Conservation (phyloP, 2,329 filamentous ascomycete genomes). For the Rutstroemia sp. region DNA sequence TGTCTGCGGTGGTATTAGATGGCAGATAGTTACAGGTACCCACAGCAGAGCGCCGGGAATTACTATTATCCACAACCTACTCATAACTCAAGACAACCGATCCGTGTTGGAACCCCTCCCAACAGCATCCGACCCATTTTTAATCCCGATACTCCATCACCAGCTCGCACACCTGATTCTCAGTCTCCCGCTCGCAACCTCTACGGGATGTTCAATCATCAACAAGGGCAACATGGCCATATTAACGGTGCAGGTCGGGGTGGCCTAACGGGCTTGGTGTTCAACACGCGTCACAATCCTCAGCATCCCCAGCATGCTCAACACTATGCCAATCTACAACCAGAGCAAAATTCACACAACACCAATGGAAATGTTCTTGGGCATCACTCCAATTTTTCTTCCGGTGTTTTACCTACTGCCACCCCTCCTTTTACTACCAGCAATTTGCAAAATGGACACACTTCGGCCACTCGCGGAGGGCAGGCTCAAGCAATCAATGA, state of each 20-base stretch:
- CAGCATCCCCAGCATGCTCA: slow-evolving; percentile 51
- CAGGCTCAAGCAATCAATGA: slow-evolving; percentile 50
- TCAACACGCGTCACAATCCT: slow-evolving; percentile 53
- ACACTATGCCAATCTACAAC: slow-evolving; percentile 52
- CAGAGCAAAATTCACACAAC: slow-evolving; percentile 48
- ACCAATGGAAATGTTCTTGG: slow-evolving; percentile 45
- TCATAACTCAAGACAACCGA: slow-evolving; percentile 38
- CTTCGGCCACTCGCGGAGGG: slow-evolving; percentile 39
- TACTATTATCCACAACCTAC: slow-evolving; percentile 47
- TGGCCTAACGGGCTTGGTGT: slow-evolving; percentile 60
- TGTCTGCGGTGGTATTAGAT: slow-evolving; percentile 42
- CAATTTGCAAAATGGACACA: slow-evolving; percentile 51
- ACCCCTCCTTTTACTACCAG: slow-evolving; percentile 48
- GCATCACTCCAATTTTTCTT: slow-evolving; percentile 56
- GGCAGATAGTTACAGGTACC: slow-evolving; percentile 62
- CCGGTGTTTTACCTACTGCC: slow-evolving; percentile 56
- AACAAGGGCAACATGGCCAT: slow-evolving; percentile 68
- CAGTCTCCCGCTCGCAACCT: slow-evolving; percentile 30
- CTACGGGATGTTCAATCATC: slow-evolving; percentile 61
- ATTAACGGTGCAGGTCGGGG: slow-evolving; percentile 63
- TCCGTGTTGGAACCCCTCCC: slow-evolving; percentile 36
- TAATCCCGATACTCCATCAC: slow-evolving; percentile 43
- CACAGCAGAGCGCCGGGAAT: slow-evolving; percentile 50
- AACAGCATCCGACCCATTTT: slow-evolving; percentile 35
- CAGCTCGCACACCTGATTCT: slow-evolving; percentile 46